Evolutionary conservation across 176 grass and related monocot species (phyloP), one percentile per base, ranked within the genome.

Genomic region (Tillandsia leiboldiana): DNA sequence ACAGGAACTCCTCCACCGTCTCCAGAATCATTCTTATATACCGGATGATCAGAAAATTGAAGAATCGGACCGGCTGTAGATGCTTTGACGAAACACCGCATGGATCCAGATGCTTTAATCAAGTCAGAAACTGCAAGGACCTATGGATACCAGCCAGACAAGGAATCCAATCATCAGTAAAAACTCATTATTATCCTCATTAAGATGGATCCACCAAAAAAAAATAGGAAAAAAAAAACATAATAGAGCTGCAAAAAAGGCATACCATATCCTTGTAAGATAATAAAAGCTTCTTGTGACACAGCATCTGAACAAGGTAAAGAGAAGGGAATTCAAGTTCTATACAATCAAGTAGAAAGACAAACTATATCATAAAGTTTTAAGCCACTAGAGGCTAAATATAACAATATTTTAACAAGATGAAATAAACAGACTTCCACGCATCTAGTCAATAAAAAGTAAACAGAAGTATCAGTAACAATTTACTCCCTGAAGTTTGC

Each of bases 251-350:
- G 59, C 26, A 70, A 74, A 47, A n/a, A n/a, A n/a, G 2, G 68
- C 70, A 67, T 91, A 91, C 92, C 92, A 89, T 96, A 51, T 87
- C 70, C 83, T 80, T 84, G 72, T 87, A 96, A n/a, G 75, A 70
- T 26, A 81, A 87, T 33, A 91, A 8, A 70, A 96, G 84, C 83
- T 75, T 73, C n/a, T 6, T 56, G 7, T 65, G 10, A 76, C 63
- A 70, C 26, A 82, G 81, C 65, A 76, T 83, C 92, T 96, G 71
- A 77, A 64, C 68, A 66, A 82, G 68, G 50, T 15, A 26, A 84
- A 68, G 17, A 53, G 2, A 48, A 57, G 58, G 33, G 4, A 51
- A 73, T 81, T 75, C 51, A 88, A 27, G 26, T 20, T 4, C 24
- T 24, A n/a, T 75, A 63, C 49, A 51, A 79, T 61, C 15, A 61